Evolutionary conservation across 139 green algal species (phyloP), one percentile per base, ranked within the genome.

Genomic region (Tetraselmis striata): DNA sequence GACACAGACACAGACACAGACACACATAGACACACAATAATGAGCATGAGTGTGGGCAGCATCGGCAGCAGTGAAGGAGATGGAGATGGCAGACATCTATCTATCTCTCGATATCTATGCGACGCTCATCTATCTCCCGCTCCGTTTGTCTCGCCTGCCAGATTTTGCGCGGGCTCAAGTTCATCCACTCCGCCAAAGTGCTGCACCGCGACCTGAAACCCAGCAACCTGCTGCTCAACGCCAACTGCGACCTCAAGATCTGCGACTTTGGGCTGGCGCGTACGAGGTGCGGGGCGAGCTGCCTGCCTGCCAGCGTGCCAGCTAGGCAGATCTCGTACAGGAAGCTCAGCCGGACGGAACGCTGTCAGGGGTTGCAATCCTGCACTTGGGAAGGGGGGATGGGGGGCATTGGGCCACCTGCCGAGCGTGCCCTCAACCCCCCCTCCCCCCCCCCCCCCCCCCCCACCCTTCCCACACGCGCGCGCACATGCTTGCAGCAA

Each of bases 181-280:
- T 91, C 84, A 86, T 93, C 28, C 89, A 93, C 81, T 83, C 82
- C 27, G 89, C 89, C 23, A 88, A 90, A 74, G 86, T 93, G 25
- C 84, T 93, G 18, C 89, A 93, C 81, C 83, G 89, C 28, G 89
- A 93, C 78, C 87, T 93, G 27, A 93, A 93, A 79, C 89, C 89
- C 29, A 82, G 27, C 31, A 93, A 93, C 80, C 82, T 93, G 29
- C 85, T 93, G 31, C 79, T 92, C 25, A 93, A 93, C 83, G 88
- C 88, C 24, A 90, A 86, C 81, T 93, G 89, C 84, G 89, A 93
- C 81, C 83, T 93, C 45, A 93, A 92, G 79, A 91, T 93, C 78
- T 92, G 88, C 80, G 89, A 93, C 82, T 93, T 93, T 67, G 45
- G 45, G 45, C 87, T 93, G n/a, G 89, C 89, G 2, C 77, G 89